These are phyloP conservation scores for Hypoxylon sp. DNA, from an alignment of 2,329 filamentous ascomycete species.

Conservation along the genomic window DNA sequence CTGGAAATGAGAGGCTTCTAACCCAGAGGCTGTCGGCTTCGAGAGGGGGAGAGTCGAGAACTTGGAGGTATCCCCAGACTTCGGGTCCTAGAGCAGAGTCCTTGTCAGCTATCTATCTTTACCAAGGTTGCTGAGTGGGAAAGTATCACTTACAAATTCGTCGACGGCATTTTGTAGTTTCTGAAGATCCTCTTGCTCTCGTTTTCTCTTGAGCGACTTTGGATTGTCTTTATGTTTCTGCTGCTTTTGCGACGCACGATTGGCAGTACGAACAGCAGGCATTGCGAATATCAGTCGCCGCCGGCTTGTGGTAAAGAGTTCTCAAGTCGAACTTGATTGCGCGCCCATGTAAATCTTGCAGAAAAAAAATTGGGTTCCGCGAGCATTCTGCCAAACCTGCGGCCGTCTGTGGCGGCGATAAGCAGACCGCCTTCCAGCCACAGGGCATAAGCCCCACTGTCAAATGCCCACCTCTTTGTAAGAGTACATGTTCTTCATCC, in stretches of 20 bases:
- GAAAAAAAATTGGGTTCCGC: conserved; percentile 45
- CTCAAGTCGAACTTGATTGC: not conserved
- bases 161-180: conserved; percentile 56
- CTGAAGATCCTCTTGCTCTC: conserved; percentile 57
- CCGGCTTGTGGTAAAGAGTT: conserved; percentile 6
- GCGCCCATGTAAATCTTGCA: conserved; percentile 19
- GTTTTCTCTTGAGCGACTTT: conserved; percentile 58
- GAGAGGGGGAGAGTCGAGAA: conserved; percentile 92
- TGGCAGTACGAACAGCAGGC: conserved; percentile 43
- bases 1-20: conserved; percentile 89
- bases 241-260: conserved; percentile 46
- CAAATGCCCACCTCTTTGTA: too few species aligned
- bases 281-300: conserved; percentile 37
- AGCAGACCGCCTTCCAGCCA: conserved; percentile 42
- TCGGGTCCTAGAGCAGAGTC: conserved; percentile 65
- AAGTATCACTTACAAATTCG: conserved; percentile 55
- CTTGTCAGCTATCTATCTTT: conserved; percentile 11
- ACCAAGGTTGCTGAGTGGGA: not conserved
- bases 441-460: not conserved
- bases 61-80: conserved; percentile 68
- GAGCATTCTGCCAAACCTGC: conserved; percentile 46
- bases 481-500: too few species aligned
- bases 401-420: conserved; percentile 11
- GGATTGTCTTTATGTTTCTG: conserved; percentile 47
- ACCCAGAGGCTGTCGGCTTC: conserved; percentile 79